phyloP scores from a whole-genome alignment of 192 early-diverging fungal species.

The Rhizophagus clarus region DNA sequence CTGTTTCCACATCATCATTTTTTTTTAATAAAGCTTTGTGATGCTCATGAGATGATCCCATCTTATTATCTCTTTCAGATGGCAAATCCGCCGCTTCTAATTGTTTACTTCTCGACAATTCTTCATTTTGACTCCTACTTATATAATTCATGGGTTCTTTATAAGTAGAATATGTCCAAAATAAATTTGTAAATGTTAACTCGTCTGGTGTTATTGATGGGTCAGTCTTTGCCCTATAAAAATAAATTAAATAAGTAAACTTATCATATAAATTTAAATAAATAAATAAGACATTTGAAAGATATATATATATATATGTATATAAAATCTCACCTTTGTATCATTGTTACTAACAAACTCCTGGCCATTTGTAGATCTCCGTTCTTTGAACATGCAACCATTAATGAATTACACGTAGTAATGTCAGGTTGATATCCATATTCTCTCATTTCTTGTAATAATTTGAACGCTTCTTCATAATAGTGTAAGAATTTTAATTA shows the following conservation, averaged over 20 bases:
- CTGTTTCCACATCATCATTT: not conserved
- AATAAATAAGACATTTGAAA: not conserved
- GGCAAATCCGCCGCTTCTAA: not conserved
- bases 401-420: constrained; percentile 80
- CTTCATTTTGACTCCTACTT: not conserved
- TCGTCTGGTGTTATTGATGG: constrained; percentile 54
- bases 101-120: constrained; percentile 28
- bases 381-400: constrained; percentile 73
- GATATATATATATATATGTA: not conserved
- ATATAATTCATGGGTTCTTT: constrained; percentile 35
- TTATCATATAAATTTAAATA: not conserved
- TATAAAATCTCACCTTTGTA: constrained; percentile 44
- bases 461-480: constrained; percentile 77
- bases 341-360: constrained; percentile 60
- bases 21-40: not conserved
- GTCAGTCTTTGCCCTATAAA: constrained; percentile 29
- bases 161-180: constrained; percentile 67
- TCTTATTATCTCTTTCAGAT: not conserved
- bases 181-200: constrained; percentile 67
- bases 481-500: constrained; percentile 47
- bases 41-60: not conserved
- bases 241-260: not conserved
- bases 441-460: constrained; percentile 83
- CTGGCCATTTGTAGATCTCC: constrained; percentile 75
- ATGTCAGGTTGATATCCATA: constrained; percentile 81